Evolutionary conservation across 2,329 filamentous ascomycete species (phyloP), one percentile per base, ranked within the genome.

Genomic region (Sclerotinia nivalis): DNA sequence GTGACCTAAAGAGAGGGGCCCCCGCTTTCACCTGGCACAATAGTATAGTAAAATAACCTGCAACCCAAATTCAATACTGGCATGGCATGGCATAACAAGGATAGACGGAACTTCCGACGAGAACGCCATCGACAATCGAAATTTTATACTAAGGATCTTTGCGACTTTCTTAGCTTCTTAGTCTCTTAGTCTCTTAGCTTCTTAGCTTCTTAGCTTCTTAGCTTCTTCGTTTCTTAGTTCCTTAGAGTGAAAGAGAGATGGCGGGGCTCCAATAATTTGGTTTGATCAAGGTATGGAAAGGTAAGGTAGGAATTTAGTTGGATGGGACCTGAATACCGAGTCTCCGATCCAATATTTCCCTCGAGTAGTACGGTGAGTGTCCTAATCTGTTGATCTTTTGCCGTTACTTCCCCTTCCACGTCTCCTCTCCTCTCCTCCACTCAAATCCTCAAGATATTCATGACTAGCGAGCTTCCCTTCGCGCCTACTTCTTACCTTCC

Each of bases 61-160:
- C n/a, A n/a, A n/a, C n/a, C n/a, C n/a, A n/a, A n/a, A n/a, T n/a
- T n/a, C n/a, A n/a, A n/a, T n/a, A n/a, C n/a, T n/a, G n/a, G 37
- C 37, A 40, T 13, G 40, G 40, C 40, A 43, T 61, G 25, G 43
- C 1, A 61, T 20, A 31, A 5, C 59, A 61, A 34, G 59, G 43
- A 62, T 49, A 9, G 15, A 50, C 60, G 60, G 45, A 50, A 50
- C 60, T 37, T 62, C 60, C 60, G 60, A 62, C 45, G 45, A 62
- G 31, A 6, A 6, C 20, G 18, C 59, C 43, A 62, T 49, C 28
- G 59, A 62, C 43, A 31, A 62, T 62, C 59, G 43, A 62, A 34
- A 62, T 62, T 62, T 47, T 34, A 49, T 62, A 49, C 28, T 34
- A 34, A 47, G 43, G 43, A 62, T 62, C 59, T 62, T 43, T 43